Percentiles rank a stretch among this genome's conserved stretches.
phyloP scores from a whole-genome alignment of 1,284 basidiomycete species.

The Inonotus obliquus region DNA sequence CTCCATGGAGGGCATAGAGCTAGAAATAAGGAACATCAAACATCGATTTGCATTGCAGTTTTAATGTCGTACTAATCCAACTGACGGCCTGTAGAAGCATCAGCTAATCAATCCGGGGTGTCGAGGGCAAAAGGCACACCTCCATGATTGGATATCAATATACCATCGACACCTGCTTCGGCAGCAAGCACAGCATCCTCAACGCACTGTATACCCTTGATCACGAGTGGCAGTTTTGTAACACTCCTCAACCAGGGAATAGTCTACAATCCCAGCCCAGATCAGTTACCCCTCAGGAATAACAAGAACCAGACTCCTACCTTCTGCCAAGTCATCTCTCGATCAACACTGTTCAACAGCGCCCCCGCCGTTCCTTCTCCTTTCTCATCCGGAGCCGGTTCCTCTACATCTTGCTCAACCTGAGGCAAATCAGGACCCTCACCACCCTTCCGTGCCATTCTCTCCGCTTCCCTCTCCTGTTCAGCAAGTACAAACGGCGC shows the following conservation, averaged over 20 bases:
- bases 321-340: conserved; percentile 71
- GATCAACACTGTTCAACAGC: conserved; percentile 58
- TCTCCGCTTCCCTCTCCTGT: conserved; percentile 39
- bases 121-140: conserved; percentile 44
- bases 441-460: conserved; percentile 28
- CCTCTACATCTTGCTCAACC: conserved; percentile 34
- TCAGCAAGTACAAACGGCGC: conserved; percentile 61
- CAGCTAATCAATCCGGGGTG: conserved; percentile 25
- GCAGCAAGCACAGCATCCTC: conserved; percentile 85
- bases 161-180: conserved; percentile 83
- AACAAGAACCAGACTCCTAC: conserved; percentile 27
- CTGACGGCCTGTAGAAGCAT: conserved; percentile 57
- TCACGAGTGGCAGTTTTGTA: conserved; percentile 76
- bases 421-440: conserved; percentile 38
- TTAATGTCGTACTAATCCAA: conserved; percentile 60
- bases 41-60: neutral
- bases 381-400: conserved; percentile 33
- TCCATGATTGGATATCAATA: conserved; percentile 90
- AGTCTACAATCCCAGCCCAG: conserved; percentile 37
- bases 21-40: conserved; percentile 20
- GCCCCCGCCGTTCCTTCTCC: conserved; percentile 55
- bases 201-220: conserved; percentile 81
- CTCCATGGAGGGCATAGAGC: conserved; percentile 69
- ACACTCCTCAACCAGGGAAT: conserved; percentile 75
- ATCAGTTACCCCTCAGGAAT: conserved; percentile 3